Base-by-base conservation (phyloP, 202 grass and related monocot genomes). In the Schoenoplectus tabernaemontani region DNA sequence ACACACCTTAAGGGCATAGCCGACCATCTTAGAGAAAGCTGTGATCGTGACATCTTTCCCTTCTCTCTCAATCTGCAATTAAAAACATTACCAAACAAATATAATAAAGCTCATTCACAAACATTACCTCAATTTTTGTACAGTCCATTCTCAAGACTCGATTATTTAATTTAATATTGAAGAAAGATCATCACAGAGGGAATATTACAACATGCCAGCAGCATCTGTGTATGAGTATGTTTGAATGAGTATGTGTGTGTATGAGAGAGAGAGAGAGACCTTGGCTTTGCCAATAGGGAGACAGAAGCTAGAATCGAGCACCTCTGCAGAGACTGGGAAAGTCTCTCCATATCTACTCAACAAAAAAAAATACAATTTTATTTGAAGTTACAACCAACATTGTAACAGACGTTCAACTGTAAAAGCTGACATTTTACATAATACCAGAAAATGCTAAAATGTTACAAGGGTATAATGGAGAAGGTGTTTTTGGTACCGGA, bases 201-300 rank as follows among this genome's bases (percentile, higher is more conserved):
- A 23, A 20, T n/a, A 3, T 43, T 23, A 23, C 3, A 68, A 68
- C 38, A 43, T 67, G 64, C 42, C 7, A 11, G 16, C 16, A 19
- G n/a, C n/a, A n/a, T n/a, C n/a, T n/a, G n/a, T n/a, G n/a, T n/a
- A n/a, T n/a, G n/a, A n/a, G n/a, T n/a, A n/a, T n/a, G n/a, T n/a
- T n/a, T n/a, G n/a, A n/a, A n/a, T n/a, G n/a, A n/a, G n/a, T n/a
- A n/a, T n/a, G n/a, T 32, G 26, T 74, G 26, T 53, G 46, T 19
- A 46, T n/a, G n/a, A 3, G 68, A 53, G 24, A 57, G 74, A 78
- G 15, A 80, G 77, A 80, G 39, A 85, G 84, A 95, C 95, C 95
- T 98, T 98, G 83, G 91, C 95, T 84, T 98, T 98, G 56, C 95
- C 95, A 77, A 98, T 98, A 0, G 88, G 89, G 47, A 98, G 85